Conservation (phyloP, 768 basidiomycete species). For the Gymnopilus junonius region DNA sequence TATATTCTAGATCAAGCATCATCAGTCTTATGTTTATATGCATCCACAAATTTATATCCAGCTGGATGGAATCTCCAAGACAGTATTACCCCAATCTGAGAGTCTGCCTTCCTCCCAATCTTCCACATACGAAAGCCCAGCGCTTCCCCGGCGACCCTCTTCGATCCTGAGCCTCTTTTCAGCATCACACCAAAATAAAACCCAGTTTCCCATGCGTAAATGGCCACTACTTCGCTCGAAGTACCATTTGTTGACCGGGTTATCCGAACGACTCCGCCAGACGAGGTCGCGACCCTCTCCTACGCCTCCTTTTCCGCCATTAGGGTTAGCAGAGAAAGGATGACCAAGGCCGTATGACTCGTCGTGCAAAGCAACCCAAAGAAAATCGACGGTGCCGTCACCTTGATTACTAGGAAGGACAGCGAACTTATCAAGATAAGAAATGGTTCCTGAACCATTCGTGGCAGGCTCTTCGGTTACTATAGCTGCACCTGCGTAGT, state of each 20-base stretch:
- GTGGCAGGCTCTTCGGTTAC: slow-evolving; percentile 70
- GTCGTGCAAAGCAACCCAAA: slow-evolving; percentile 98
- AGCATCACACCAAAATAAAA: slow-evolving; percentile 98
- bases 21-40: slow-evolving; percentile 2
- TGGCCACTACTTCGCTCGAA: slow-evolving; percentile 96
- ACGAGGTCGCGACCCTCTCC: slow-evolving; percentile 95
- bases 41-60: slow-evolving; percentile 55
- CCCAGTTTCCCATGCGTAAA: slow-evolving; percentile 83
- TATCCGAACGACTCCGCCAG: slow-evolving; percentile 92
- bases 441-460: slow-evolving; percentile 53
- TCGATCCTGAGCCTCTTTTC: slow-evolving; percentile 82
- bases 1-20: slow-evolving; percentile 16
- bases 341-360: slow-evolving; percentile 97
- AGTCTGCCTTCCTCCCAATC: slow-evolving; percentile 78
- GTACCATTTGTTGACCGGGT: slow-evolving; percentile 99
- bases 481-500: slow-evolving; percentile 94
- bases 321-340: slow-evolving; percentile 92
- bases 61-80: slow-evolving; percentile 74
- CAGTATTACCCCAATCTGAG: slow-evolving; percentile 66
- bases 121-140: slow-evolving; percentile 73
- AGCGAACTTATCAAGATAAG: slow-evolving; percentile 98
- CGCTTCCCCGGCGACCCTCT: slow-evolving; percentile 64
- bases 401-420: slow-evolving; percentile 95
- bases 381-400: slow-evolving; percentile 98
- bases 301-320: slow-evolving; percentile 87